Evolutionary conservation across 2,329 filamentous ascomycete genomes (phyloP), one percentile per base, ranked within the genome.

Genomic region (Mycosphaerella arachidis): DNA sequence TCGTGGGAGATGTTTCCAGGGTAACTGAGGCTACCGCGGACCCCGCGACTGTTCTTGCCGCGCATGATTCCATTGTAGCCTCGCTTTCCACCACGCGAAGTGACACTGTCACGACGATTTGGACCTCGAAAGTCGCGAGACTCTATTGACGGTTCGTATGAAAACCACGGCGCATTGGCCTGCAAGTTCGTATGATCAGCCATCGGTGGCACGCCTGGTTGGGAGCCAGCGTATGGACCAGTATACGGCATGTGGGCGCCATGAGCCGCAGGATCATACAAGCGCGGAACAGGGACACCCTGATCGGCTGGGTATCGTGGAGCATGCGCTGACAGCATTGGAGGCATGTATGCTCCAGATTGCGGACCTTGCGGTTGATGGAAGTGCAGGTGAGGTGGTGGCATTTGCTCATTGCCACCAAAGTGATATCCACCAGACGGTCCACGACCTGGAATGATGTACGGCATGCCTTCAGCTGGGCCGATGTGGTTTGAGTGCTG

Each of bases 31-130:
- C 45, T 48, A 48, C 20, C 45, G 18, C 48, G 33, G 9, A 35
- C 20, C 8, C 37, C 37, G 12, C 53, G 53, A 55, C 35, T 48
- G 40, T 40, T 30, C 30, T 43, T 53, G 18, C 52, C 51, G 29
- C 57, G 51, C 7, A 55, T 20, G 33, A 43, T 55, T n/a, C 57
- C 51, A 45, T 33, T n/a, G n/a, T 30, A 27, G 1, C 50, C 46
- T 18, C 43, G 40, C 16, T 54, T 52, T 20, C 37, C 51, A 40
- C 24, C 37, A 4, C 56, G 59, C 27, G 56, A 56, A 20, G 27
- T 46, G 37, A 43, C n/a, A 40, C 59, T 56, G 18, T 57, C 55
- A 7, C 20, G 54, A 12, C 48, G 50, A 48, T 55, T 30, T 24
- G 20, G 33, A 18, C 18, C 27, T 52, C 29, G 33, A 10, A 9